Conservation (phyloP, 441 rosid genomes). For the Kokia cookei region DNA sequence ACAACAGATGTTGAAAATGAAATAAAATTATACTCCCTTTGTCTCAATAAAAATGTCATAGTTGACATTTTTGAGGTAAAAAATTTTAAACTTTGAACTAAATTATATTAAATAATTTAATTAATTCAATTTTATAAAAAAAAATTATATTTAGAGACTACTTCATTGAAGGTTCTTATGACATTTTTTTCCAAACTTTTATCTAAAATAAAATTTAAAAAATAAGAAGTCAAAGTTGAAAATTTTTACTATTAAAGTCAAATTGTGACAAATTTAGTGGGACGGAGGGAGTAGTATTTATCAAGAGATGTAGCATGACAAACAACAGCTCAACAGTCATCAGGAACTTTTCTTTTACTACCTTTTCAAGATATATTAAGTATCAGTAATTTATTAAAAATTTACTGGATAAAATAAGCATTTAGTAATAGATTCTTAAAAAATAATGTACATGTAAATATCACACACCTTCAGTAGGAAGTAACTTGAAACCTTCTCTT, state of each 20-base stretch:
- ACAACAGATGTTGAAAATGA: not conserved
- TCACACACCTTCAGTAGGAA: slow-evolving; percentile 58
- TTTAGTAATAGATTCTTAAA: not conserved
- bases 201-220: too few species aligned
- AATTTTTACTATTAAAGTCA: too few species aligned
- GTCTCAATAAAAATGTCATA: too few species aligned
- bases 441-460: not conserved
- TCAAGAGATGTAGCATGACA: not conserved
- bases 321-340: not conserved
- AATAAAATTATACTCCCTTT: not conserved
- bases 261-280: too few species aligned
- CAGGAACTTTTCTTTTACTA: not conserved
- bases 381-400: not conserved
- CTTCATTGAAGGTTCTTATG: too few species aligned
- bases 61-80: too few species aligned
- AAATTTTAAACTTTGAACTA: too few species aligned
- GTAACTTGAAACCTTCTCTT: slow-evolving; percentile 76
- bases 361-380: not conserved
- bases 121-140: too few species aligned
- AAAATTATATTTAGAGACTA: too few species aligned
- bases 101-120: too few species aligned
- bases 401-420: not conserved
- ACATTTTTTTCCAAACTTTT: too few species aligned
- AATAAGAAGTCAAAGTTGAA: too few species aligned
- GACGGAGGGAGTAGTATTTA: not conserved